Evolutionary conservation across 768 basidiomycete genomes (phyloP).

Genomic region (Leccinum olivaceopallidum): DNA sequence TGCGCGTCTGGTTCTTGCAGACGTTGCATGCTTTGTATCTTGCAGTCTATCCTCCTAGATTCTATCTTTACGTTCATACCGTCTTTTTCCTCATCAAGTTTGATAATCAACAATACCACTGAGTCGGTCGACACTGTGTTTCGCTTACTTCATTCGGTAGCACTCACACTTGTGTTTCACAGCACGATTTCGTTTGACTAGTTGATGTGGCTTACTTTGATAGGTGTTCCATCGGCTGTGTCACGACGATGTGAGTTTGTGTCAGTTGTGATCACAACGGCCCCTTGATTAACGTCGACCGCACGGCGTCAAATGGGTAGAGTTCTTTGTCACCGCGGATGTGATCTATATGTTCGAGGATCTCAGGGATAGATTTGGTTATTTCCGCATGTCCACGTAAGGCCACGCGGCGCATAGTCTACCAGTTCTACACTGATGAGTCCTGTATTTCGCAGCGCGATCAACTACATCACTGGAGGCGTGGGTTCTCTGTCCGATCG

Average conservation of each 20-base stretch:
- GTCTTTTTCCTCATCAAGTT: slow-evolving; percentile 95
- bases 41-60: slow-evolving; percentile 95
- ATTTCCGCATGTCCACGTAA: slow-evolving; percentile 88
- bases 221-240: slow-evolving; percentile 93
- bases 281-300: not conserved
- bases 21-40: slow-evolving; percentile 97
- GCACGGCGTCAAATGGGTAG: slow-evolving; percentile 90
- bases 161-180: slow-evolving; percentile 5
- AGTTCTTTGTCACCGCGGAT: slow-evolving; percentile 91
- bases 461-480: slow-evolving; percentile 89
- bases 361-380: slow-evolving; percentile 97
- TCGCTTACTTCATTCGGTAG: not conserved
- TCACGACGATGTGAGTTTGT: slow-evolving; percentile 65
- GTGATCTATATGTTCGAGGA: slow-evolving; percentile 98
- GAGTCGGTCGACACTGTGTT: slow-evolving; percentile 31
- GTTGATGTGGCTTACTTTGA: slow-evolving; percentile 95
- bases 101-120: slow-evolving; percentile 96
- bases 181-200: slow-evolving; percentile 95
- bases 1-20: slow-evolving; percentile 39
- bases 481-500: slow-evolving; percentile 78
- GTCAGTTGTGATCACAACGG: not conserved
- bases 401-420: slow-evolving; percentile 31
- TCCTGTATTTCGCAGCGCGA: slow-evolving; percentile 55
- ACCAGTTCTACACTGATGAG: slow-evolving; percentile 12
- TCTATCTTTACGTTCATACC: slow-evolving; percentile 98